Conservation (phyloP, 257 asterid genomes). For the Nicotiana undulata region DNA sequence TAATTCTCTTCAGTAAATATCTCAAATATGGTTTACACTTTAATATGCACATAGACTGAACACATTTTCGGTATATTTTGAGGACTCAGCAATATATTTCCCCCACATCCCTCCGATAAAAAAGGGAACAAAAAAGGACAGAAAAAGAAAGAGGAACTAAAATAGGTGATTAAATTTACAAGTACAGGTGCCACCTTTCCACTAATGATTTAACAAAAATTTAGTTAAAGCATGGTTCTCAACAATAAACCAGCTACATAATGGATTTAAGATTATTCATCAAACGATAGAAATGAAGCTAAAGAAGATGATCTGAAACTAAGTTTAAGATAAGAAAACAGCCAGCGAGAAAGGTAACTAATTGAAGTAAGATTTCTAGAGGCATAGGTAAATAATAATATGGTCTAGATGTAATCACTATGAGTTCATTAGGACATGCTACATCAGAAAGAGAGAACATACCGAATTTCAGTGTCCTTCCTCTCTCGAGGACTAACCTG, state of each 20-base stretch:
- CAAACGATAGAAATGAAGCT: neutral
- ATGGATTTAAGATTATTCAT: neutral
- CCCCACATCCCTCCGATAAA: neutral
- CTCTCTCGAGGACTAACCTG: conserved; percentile 89
- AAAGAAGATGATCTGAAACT: neutral
- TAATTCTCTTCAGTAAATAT: neutral
- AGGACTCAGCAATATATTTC: neutral
- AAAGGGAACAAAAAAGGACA: neutral
- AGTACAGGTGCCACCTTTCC: neutral
- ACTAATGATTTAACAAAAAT: neutral
- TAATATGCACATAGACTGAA: neutral
- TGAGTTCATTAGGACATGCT: neutral
- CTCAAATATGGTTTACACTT: neutral
- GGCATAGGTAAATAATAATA: neutral
- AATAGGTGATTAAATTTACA: neutral
- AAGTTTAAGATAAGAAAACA: neutral
- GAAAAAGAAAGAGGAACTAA: neutral
- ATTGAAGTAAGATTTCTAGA: neutral
- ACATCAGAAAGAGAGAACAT: conserved; percentile 21
- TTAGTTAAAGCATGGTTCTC: neutral
- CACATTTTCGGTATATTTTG: neutral
- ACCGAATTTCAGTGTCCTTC: conserved; percentile 95
- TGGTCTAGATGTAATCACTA: neutral
- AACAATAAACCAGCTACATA: neutral
- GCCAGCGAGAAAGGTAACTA: neutral